Conservation (phyloP, 176 grass and related monocot species). For the Rhynchospora breviuscula region DNA sequence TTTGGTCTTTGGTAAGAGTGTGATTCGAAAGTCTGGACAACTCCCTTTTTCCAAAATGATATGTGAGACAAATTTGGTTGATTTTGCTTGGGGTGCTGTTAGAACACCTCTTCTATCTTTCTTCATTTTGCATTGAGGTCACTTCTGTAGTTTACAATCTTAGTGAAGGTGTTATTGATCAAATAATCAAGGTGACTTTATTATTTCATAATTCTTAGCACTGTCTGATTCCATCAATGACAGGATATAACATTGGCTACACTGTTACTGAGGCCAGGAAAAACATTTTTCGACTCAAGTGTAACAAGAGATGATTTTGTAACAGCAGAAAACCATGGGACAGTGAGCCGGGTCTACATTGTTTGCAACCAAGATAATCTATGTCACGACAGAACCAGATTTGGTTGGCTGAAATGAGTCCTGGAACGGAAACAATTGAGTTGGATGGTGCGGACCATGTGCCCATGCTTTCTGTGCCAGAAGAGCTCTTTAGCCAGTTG, state of each 20-base stretch:
- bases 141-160: neutral
- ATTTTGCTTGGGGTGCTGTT: no score
- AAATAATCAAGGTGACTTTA: neutral
- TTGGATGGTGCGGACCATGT: constrained; percentile 32
- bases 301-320: constrained; percentile 15
- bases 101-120: no score
- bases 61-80: no score
- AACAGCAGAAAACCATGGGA: constrained; percentile 18
- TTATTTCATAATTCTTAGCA: neutral
- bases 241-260: constrained; percentile 20
- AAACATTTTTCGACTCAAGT: constrained; percentile 9
- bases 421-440: constrained; percentile 17
- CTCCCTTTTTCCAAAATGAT: no score
- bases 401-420: constrained; percentile 23
- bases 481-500: constrained; percentile 5
- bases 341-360: constrained; percentile 7
- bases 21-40: no score
- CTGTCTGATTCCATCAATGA: neutral
- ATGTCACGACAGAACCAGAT: neutral
- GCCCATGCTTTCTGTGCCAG: constrained; percentile 30
- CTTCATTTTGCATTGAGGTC: neutral
- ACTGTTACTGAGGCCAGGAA: constrained; percentile 15
- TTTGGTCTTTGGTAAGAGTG: no score
- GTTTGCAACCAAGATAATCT: constrained; percentile 30
- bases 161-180: neutral